These are phyloP conservation scores for Psophocarpus tetragonolobus DNA, from an alignment of 306 rosid species.

Conservation along the genomic window DNA sequence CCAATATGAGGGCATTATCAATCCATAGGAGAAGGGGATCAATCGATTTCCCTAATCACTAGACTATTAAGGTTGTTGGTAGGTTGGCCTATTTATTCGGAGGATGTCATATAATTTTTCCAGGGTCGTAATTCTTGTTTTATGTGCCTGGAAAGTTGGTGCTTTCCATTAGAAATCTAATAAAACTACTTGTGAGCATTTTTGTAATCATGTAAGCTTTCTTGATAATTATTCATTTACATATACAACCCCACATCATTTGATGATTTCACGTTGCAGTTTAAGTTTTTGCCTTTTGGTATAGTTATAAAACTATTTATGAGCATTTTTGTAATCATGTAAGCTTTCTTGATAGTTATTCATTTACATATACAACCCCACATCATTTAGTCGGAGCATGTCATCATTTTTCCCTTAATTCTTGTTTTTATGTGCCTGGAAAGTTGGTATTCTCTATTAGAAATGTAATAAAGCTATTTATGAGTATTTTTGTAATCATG, in stretches of 20 bases:
- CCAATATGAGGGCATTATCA: not conserved
- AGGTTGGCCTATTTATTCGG: not conserved
- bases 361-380: not conserved
- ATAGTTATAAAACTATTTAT: not conserved
- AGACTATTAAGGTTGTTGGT: not conserved
- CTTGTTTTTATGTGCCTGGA: not conserved
- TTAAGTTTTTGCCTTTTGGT: not conserved
- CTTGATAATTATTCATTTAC: not conserved
- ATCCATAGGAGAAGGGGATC: not conserved
- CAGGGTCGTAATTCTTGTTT: not conserved
- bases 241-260: not conserved
- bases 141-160: not conserved
- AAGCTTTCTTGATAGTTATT: not conserved
- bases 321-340: not conserved
- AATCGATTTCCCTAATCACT: not conserved
- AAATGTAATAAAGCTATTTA: not conserved
- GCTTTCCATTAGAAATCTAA: not conserved
- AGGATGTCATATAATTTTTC: not conserved
- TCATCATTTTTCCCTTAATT: not conserved
- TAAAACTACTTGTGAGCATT: not conserved
- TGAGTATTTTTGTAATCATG: not conserved
- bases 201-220: not conserved
- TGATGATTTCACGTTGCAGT: not conserved
- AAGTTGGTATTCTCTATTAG: not conserved
- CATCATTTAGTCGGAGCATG: slow-evolving; percentile 3